Base-by-base conservation (phyloP, 148 eudicot genomes). In the Beta vulgaris region DNA sequence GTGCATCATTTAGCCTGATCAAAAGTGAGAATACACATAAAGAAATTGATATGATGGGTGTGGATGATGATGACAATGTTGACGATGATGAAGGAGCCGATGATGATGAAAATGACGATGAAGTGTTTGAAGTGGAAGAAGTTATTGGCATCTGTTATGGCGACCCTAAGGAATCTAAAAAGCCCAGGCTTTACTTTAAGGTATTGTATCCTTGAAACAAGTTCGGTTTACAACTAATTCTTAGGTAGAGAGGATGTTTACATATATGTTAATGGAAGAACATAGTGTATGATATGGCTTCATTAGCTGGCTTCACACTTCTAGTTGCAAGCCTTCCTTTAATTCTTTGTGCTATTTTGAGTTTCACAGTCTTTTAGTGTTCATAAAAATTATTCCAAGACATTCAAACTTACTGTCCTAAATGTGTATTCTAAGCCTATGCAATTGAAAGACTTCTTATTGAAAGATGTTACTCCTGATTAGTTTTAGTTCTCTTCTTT, bases 51-150 rank as follows among this genome's bases (percentile, higher is more conserved):
- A 69, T 66, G 0, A 68, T 61, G 43, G 61, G 18, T 18, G 48
- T 4, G 3, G 83, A 82, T 18, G 82, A 81, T 36, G 86, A 53
- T 5, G 77, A 74, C 1, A 72, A 69, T 29, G 84, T 48, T 11
- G 80, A 35, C 13, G 88, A 81, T 9, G 86, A 78, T 18, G 81
- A 54, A 0, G 84, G 25, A 40, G 85, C 73, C 36, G 82, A 79
- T 48, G 82, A 73, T 2, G 70, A 72, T n/a, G 72, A 14, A 49
- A 54, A 73, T 25, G 86, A 79, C 68, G 25, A 73, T 10, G 89
- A 91, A 69, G 83, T 65, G 21, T 95, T 62, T 81, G 98, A 92
- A 77, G 98, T 95, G 2, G 91, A 85, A 15, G 75, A 77, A n/a
- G 43, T 95, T 36, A 26, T 88, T 16, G 87, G 81, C 1, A 86